Evolutionary conservation across 192 early-diverging fungal species (phyloP), one percentile per base, ranked within the genome.

Genomic region (Backusella sp.): DNA sequence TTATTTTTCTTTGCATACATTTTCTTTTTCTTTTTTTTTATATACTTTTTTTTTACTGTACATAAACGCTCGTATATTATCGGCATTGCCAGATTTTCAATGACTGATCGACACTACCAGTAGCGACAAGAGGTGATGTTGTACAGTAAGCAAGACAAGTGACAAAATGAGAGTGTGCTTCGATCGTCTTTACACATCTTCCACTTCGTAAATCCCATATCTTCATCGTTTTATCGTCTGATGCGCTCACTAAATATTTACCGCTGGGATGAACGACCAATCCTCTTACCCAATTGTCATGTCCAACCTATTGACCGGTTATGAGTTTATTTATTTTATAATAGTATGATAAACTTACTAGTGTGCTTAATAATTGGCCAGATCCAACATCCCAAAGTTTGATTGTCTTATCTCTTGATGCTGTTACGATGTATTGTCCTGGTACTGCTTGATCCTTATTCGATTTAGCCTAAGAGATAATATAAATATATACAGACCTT

Each of bases 271-370:
- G 94, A 76, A 96, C 91, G 0, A 89, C 88, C 49, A 98, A 80
- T 42, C 91, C 94, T 44, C 96, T 91, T 12, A 97, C 89, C 96
- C 96, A 97, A 78, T 96, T 96, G 66, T 97, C 96, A 77, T 97
- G 96, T 12, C 96, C 96, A 34, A 87, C 82, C 92, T 93, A 72
- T 68, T 35, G n/a, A 32, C 11, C 6, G 32, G 21, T 8, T 8
- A 72, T 30, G 15, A 72, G 26, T 35, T n/a, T 53, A 59, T 68
- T 68, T 36, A 32, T 32, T 15, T n/a, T 68, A 36, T 37, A 68
- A 12, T 19, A 32, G 21, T 28, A 35, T 42, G 23, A 49, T 41
- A 41, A 26, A 26, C 62, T 80, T 89, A 94, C 94, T 84, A 98
- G 85, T 1, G 92, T 94, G 66, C 89, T 86, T 32, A 98, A 80